Evolutionary conservation across 176 grass and related monocot species (phyloP).

Genomic region (Avena atlantica): DNA sequence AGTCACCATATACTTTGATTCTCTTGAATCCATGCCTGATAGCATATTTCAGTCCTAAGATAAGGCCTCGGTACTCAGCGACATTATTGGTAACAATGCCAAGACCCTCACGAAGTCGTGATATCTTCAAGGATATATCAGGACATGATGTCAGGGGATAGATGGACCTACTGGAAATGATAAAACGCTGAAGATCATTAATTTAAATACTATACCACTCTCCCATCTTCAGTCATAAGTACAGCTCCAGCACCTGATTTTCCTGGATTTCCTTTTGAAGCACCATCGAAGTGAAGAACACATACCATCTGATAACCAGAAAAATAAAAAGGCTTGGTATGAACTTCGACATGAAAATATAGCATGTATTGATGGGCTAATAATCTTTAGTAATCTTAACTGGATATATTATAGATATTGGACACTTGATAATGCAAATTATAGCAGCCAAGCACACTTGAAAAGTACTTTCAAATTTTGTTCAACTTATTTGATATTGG

Average conservation of each 20-base stretch:
- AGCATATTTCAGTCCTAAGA: constrained; percentile 73
- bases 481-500: constrained; percentile 31
- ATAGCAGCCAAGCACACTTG: constrained; percentile 22
- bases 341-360: constrained; percentile 31
- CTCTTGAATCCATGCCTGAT: constrained; percentile 70
- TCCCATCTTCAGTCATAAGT: constrained; percentile 73
- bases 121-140: constrained; percentile 62
- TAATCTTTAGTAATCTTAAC: constrained; percentile 4
- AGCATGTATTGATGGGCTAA: background rate
- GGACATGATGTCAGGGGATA: constrained; percentile 37
- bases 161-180: constrained; percentile 19
- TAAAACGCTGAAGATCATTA: constrained; percentile 23
- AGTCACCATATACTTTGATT: constrained; percentile 71
- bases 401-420: constrained; percentile 21
- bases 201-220: constrained; percentile 61
- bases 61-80: constrained; percentile 75
- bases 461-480: constrained; percentile 22
- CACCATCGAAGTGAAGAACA: constrained; percentile 80
- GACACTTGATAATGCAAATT: constrained; percentile 2
- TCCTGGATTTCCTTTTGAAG: constrained; percentile 94
- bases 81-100: constrained; percentile 84
- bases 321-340: constrained; percentile 15
- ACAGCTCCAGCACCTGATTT: constrained; percentile 86
- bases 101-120: constrained; percentile 74
- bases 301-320: constrained; percentile 63